Base-by-base conservation (phyloP, 768 basidiomycete genomes). In the Crassisporium funariophilum region DNA sequence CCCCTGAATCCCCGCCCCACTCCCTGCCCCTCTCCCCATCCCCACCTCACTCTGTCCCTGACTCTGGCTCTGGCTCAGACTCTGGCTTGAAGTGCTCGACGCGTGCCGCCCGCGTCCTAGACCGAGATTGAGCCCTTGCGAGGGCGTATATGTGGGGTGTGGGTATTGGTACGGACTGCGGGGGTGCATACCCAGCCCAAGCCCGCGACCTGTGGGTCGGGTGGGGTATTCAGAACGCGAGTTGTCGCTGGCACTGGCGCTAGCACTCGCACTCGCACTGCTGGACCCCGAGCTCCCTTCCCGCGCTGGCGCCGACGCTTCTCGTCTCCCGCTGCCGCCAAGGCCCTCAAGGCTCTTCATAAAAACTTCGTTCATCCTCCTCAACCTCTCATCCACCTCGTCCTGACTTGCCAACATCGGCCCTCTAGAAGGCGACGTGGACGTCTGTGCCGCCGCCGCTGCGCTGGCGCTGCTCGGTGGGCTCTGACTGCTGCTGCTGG, bases 341-440 rank as follows among this genome's bases (percentile, higher is more conserved):
- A 88, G 67, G 13, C 82, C 83, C 46, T 82, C 79, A 23, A 90
- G 65, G 38, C 82, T 85, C 45, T 75, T 77, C 56, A 81, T 52
- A 62, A 90, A 90, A 33, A 73, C 69, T 53, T 83, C 83, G 47
- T 86, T 80, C 87, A 89, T 85, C 64, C 73, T 72, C 37, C 67
- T 68, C 43, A 90, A 60, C 50, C 77, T 69, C 62, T 81, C 82
- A 42, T 86, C 84, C 2, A 90, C 80, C 46, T 83, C 87, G 4
- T 74, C 72, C 52, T 77, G 81, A 22, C 73, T 81, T n/a, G 84
- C 84, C 23, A 86, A 66, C 75, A 87, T 77, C 13, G 81, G 74
- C 7, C 77, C 79, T 19, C 62, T 53, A 16, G 46, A 48, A 5
- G 66, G 62, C 2, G 62, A 65, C 19, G 52, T 55, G 2, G 57